Evolutionary conservation across 208 protist genomes (phyloP).

Genomic region (Acanthamoeba healyi): DNA sequence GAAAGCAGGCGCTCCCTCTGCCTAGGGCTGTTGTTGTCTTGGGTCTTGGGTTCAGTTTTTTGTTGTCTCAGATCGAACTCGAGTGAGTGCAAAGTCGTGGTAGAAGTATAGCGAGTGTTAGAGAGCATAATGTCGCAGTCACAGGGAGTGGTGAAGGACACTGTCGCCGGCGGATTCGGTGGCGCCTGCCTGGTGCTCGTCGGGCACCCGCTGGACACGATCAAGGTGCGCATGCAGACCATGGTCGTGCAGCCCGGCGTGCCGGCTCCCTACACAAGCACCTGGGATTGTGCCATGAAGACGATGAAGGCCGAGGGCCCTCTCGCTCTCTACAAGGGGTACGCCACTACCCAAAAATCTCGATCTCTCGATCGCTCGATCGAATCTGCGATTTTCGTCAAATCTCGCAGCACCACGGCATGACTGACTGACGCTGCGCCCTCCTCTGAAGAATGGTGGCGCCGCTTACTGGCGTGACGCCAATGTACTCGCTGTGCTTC

Average conservation of each 20-base stretch:
- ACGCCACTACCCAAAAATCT: not conserved
- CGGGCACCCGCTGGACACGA: constrained; percentile 86
- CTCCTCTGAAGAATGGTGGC: constrained; percentile 69
- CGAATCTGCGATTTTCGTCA: too few species aligned
- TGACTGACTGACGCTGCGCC: too few species aligned
- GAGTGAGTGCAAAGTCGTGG: too few species aligned
- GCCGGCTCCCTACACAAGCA: constrained; percentile 77
- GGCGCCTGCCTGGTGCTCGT: constrained; percentile 82
- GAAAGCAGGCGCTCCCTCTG: constrained; percentile 15
- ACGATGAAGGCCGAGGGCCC: constrained; percentile 75
- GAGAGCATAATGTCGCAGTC: constrained; percentile 26
- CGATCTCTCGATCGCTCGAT: not conserved
- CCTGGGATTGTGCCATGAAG: constrained; percentile 81
- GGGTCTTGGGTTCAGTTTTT: not conserved
- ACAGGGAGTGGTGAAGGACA: constrained; percentile 49
- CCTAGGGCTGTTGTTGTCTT: not conserved
- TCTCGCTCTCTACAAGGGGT: constrained; percentile 73
- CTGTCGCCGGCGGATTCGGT: constrained; percentile 78
- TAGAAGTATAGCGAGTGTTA: too few species aligned
- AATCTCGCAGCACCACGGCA: too few species aligned
- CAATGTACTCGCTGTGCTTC: constrained; percentile 85
- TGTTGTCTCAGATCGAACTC: too few species aligned
- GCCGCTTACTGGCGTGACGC: constrained; percentile 82
- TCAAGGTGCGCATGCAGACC: constrained; percentile 85
- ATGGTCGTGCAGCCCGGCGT: constrained; percentile 71